Conservation (phyloP, 257 asterid genomes). For the Petunia axillaris region DNA sequence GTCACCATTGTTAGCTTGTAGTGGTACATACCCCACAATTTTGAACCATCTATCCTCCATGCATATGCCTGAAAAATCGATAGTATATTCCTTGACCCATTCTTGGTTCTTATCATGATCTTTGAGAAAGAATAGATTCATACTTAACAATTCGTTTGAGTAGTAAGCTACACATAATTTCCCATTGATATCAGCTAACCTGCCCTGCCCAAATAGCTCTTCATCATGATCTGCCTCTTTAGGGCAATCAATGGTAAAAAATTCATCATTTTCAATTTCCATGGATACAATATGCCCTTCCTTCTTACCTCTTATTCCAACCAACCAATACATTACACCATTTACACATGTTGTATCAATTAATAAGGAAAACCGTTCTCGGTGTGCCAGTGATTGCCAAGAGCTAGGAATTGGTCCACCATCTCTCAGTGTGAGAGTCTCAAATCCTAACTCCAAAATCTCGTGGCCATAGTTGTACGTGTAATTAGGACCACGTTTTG, state of each 20-base stretch:
- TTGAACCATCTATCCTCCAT: background rate
- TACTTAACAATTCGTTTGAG: background rate
- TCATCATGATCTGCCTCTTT: background rate
- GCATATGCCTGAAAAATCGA: background rate
- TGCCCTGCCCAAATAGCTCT: background rate
- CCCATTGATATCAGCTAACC: background rate
- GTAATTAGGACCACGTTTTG: background rate
- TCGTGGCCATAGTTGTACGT: background rate
- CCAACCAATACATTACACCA: conserved; percentile 11
- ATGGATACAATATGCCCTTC: background rate
- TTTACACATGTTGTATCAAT: conserved; percentile 1
- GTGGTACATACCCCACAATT: background rate
- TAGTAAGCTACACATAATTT: conserved; percentile 4
- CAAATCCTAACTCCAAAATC: background rate
- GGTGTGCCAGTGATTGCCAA: background rate
- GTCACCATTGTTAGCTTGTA: background rate
- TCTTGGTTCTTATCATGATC: background rate
- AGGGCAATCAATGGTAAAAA: conserved; percentile 1
- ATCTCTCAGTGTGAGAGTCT: background rate
- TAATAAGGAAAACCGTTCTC: background rate
- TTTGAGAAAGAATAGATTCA: conserved; percentile 1
- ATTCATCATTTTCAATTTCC: conserved; percentile 10
- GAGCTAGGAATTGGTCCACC: background rate
- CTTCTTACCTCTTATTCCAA: background rate
- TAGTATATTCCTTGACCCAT: background rate